A percentile compares a stretch with the other conserved stretches of the same genome.
Evolutionary conservation across 1,284 basidiomycete genomes (phyloP).

Genomic region (Lignosus rhinocerotis): DNA sequence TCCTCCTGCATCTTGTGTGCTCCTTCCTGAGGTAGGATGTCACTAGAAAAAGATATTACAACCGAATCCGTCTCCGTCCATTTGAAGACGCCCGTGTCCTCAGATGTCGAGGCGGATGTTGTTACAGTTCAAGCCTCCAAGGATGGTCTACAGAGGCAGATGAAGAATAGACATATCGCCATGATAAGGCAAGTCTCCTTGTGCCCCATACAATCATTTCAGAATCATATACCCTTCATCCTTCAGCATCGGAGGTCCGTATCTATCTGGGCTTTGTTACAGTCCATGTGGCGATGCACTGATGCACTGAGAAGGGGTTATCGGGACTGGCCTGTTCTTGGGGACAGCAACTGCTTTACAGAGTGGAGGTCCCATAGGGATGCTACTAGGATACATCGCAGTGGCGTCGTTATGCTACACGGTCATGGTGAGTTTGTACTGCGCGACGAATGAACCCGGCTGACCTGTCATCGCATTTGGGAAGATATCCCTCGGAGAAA

Average conservation of each 20-base stretch:
- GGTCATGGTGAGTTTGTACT: slow-evolving; percentile 34
- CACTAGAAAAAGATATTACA: background rate
- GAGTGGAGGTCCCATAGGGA: slow-evolving; percentile 60
- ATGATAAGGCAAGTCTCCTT: slow-evolving; percentile 27
- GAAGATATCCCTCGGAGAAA: slow-evolving; percentile 40
- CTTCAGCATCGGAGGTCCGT: slow-evolving; percentile 38
- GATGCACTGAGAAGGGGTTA: slow-evolving; percentile 57
- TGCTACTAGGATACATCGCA: slow-evolving; percentile 60
- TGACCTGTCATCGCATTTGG: too few relatives aligned
- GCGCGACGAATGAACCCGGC: too few relatives aligned
- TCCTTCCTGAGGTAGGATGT: background rate
- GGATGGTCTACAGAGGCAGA: slow-evolving; percentile 24
- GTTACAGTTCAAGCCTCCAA: background rate
- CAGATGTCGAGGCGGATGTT: slow-evolving; percentile 6
- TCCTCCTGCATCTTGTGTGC: too few relatives aligned
- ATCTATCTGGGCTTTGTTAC: background rate
- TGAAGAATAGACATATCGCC: slow-evolving; percentile 33
- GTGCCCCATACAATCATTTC: background rate
- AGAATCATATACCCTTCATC: background rate
- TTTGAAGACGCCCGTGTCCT: background rate
- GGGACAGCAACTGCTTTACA: slow-evolving; percentile 58
- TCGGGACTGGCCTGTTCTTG: slow-evolving; percentile 72
- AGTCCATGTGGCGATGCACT: background rate
- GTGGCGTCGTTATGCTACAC: slow-evolving; percentile 65
- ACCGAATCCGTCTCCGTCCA: background rate